These are phyloP conservation scores for Rhizopogon vinicolor DNA, from an alignment of 768 basidiomycete species.

Conservation along the genomic window DNA sequence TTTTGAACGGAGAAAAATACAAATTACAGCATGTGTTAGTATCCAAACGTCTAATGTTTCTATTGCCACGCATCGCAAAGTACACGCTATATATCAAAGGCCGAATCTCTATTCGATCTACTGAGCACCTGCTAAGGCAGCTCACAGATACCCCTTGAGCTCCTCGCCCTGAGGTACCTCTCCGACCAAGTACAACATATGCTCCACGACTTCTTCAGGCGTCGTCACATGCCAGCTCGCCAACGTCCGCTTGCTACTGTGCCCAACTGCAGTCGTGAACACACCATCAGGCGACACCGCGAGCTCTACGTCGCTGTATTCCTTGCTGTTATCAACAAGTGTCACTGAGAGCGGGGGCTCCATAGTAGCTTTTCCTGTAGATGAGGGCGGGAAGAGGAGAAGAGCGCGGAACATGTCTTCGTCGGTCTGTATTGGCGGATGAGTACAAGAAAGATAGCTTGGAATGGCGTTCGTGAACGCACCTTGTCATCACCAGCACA, in stretches of 20 bases:
- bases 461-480: background rate
- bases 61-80: background rate
- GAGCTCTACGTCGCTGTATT: conserved; percentile 47
- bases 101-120: too few relatives aligned
- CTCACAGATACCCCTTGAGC: background rate
- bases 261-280: conserved; percentile 94
- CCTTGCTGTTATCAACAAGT: conserved; percentile 20
- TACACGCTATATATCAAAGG: too few relatives aligned
- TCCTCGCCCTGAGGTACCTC: conserved; percentile 13
- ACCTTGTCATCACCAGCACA: conserved; percentile 99
- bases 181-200: conserved; percentile 62
- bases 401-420: conserved; percentile 99
- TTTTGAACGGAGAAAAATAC: too few relatives aligned
- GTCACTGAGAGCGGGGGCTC: conserved; percentile 52
- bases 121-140: too few relatives aligned
- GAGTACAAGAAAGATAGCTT: background rate
- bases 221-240: conserved; percentile 92
- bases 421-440: conserved; percentile 60
- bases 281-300: conserved; percentile 62
- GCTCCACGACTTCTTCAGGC: conserved; percentile 81
- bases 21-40: too few relatives aligned
- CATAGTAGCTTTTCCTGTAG: conserved; percentile 39
- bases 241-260: conserved; percentile 82
- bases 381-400: conserved; percentile 47
- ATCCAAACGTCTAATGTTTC: background rate